Evolutionary conservation across 129 eudicot species (phyloP), one percentile per base, ranked within the genome.

Genomic region (Oenanthe sinensis): DNA sequence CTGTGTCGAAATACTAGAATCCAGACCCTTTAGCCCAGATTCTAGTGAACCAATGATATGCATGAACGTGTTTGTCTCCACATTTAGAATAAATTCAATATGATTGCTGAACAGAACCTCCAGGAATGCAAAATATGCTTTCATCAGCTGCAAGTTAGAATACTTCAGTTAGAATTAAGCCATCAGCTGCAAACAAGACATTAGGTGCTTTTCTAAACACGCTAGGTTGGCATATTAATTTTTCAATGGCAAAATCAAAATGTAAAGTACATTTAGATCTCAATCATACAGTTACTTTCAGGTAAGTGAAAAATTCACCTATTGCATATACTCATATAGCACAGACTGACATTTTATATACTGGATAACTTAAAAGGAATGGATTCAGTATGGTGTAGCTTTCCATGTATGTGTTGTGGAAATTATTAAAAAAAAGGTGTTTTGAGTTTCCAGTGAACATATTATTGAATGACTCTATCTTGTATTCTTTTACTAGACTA

Each of bases 101-200:
- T 95, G 98, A 89, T 92, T 95, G 85, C 81, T 95, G 84, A 95
- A 90, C 44, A 95, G 76, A 79, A 95, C 96, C 90, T 95, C 98
- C 93, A 95, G 75, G 83, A 90, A 95, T 81, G 94, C 92, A 71
- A 91, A 95, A 86, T 95, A 95, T 62, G 98, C 98, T 84, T 71
- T 90, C 47, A 96, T 89, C 63, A 94, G 87, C 98, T 94, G 90
- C 90, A 87, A 75, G 54, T 40, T 43, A 63, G n/a, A 78, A 84
- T 30, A 11, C 3, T 73, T 46, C 2, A 46, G 24, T n/a, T 65
- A 24, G 39, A n/a, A 14, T 75, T 28, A 63, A 6, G 48, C 11
- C 74, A 68, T 30, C 24, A 69, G 22, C 15, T 73, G 43, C 43
- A 78, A 15, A 47, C 45, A 43, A 44, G 15, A 78, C 30, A 8